Evolutionary conservation across 139 green algal genomes (phyloP), one percentile per base, ranked within the genome.

Genomic region (Desmodesmus armatus): DNA sequence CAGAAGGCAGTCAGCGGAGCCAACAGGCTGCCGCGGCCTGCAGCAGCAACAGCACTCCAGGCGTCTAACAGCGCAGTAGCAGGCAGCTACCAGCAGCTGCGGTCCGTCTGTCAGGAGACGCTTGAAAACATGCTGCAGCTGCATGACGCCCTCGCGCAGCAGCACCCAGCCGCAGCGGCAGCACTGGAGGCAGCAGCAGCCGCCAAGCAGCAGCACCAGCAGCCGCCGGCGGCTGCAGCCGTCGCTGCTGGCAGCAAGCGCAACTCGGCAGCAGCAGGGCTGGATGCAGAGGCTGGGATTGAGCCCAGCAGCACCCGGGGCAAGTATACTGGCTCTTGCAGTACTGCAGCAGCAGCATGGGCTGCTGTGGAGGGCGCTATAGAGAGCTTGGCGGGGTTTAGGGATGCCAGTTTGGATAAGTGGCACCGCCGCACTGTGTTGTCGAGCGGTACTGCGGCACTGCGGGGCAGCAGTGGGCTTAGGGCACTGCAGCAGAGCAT

Each of bases 341-440:
- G 75, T 29, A 71, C 62, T 53, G 70, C 77, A 9, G 83, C 86
- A 6, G 65, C 41, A 3, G 67, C 75, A 47, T 79, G 75, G 78
- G 43, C 27, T 43, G 39, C 83, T 7, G 53, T 78, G 41, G 60
- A 79, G 7, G 82, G 37, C 49, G 49, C 75, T 3, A 66, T 60
- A 29, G 72, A 15, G 0, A 69, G 27, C 29, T 81, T 94, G 63
- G 85, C 78, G 1, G 81, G 89, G 33, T 97, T 93, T 88, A 75
- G 93, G 4, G 92, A 97, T 78, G 82, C 88, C 0, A 82, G 93
- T 19, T 60, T 97, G 49, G 94, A 98, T 88, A 80, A 91, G 13
- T 98, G 94, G 94, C 94, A 98, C 86, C 82, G 93, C 47, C 94
- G 94, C 77, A 94, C 94, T 33, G 79, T 93, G 82, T 86, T 97